Percentiles rank a stretch among this genome's conserved stretches.
Evolutionary conservation across 331 rosid species (phyloP).

Genomic region (Quercus tomentella): DNA sequence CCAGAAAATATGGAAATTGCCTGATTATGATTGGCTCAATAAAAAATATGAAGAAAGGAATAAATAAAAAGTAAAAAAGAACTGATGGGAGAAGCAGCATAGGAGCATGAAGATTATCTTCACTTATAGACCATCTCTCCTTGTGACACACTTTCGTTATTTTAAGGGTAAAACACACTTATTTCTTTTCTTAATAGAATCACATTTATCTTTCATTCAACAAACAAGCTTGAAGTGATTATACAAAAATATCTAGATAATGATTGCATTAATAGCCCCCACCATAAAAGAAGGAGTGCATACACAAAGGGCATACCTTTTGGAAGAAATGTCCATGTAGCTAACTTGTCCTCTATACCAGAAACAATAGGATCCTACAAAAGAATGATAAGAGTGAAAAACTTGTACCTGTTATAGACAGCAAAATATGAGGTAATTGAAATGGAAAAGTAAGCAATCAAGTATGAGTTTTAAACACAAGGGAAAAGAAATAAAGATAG

Average conservation of each 20-base stretch:
- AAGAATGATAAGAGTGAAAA: constrained; percentile 12
- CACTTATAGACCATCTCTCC: not conserved
- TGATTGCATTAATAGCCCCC: not conserved
- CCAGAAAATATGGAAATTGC: not conserved
- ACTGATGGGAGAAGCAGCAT: not conserved
- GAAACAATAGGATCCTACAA: constrained; percentile 82
- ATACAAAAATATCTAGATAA: not conserved
- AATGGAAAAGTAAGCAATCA: not conserved
- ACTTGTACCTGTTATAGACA: not conserved
- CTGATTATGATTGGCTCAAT: not conserved
- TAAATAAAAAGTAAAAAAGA: not conserved
- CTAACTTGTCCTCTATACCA: constrained; percentile 92
- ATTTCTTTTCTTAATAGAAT: not conserved
- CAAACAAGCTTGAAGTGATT: not conserved
- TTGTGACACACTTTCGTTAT: not conserved
- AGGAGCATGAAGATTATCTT: not conserved
- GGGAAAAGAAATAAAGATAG: not conserved
- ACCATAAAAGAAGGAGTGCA: not conserved
- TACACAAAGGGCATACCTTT: constrained; percentile 54
- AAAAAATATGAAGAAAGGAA: not conserved
- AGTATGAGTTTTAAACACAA: not conserved
- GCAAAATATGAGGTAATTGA: not conserved
- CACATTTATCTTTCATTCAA: not conserved
- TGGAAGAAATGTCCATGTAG: constrained; percentile 97
- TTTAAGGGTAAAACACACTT: not conserved